Percentiles rank a stretch among this genome's conserved stretches.
These are phyloP conservation scores for Nemania sp. DNA, from an alignment of 2,329 filamentous ascomycete genomes.

Conservation along the genomic window DNA sequence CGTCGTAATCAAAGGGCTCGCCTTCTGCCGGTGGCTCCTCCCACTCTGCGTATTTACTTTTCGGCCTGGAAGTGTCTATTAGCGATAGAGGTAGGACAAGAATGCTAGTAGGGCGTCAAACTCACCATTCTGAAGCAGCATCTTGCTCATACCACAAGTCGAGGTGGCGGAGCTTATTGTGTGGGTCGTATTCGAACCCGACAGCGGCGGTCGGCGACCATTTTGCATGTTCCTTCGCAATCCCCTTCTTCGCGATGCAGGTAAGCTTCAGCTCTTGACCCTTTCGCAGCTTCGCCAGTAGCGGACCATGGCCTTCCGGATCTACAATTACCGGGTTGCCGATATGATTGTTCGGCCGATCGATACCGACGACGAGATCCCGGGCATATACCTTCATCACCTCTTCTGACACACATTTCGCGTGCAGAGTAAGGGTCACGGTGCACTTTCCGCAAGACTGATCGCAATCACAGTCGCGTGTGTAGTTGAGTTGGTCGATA, in stretches of 20 bases:
- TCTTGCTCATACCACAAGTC: slow-evolving; percentile 95
- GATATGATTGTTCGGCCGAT: slow-evolving; percentile 71
- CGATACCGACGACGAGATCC: slow-evolving; percentile 75
- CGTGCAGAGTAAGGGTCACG: slow-evolving; percentile 81
- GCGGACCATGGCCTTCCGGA: slow-evolving; percentile 74
- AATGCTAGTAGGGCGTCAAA: slow-evolving; percentile 17
- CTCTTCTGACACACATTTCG: slow-evolving; percentile 80
- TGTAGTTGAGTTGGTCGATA: slow-evolving; percentile 81
- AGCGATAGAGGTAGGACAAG: slow-evolving; percentile 23
- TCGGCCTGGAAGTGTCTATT: slow-evolving; percentile 66
- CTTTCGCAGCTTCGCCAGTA: slow-evolving; percentile 88
- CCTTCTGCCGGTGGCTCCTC: slow-evolving; percentile 80
- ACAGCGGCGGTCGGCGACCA: slow-evolving; percentile 93
- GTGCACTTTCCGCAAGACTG: slow-evolving; percentile 92
- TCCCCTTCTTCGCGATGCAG: slow-evolving; percentile 96
- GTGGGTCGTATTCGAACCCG: slow-evolving; percentile 96
- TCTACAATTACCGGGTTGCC: slow-evolving; percentile 85
- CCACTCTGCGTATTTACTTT: slow-evolving; percentile 76
- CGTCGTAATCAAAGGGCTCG: slow-evolving; percentile 89
- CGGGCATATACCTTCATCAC: slow-evolving; percentile 94
- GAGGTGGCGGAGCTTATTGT: slow-evolving; percentile 91
- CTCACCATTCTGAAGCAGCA: slow-evolving; percentile 80
- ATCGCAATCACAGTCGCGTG: slow-evolving; percentile 95
- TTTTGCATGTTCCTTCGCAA: slow-evolving; percentile 98
- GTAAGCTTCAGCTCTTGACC: slow-evolving; percentile 88